Evolutionary conservation across 108 stramenopile species (phyloP), one percentile per base, ranked within the genome.

Genomic region (Skeletonema costatum): DNA sequence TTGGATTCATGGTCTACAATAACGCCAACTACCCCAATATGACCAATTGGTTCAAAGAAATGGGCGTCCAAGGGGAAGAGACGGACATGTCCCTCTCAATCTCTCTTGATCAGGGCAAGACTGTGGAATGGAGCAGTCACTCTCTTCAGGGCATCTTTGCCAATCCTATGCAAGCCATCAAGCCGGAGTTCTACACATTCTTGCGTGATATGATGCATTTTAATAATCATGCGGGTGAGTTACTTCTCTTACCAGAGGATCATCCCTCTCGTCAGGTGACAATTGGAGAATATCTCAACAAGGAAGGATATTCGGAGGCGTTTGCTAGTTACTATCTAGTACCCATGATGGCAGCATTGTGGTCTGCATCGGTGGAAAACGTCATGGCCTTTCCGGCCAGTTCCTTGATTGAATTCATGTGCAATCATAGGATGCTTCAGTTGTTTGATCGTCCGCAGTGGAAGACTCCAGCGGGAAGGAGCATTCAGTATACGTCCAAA

Each of bases 1-100:
- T 89, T 36, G 98, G 98, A 0, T 99, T 99, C 86, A 98, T 98
- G 97, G 99, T 99, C 21, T 98, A 90, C 84, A 99, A 99, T 67
- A 62, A 85, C 13, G 74, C 64, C 35, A 99, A 98, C 66, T 99
- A 99, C 87, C 99, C 98, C 65, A 96, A 98, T 75, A 86, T 99
- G 92, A 87, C 89, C 29, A 41, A 65, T 4, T 92, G 98, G 84
- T 98, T 99, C 69, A 83, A 88, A 8, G 71, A 78, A 41, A 83
- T 99, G 9, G 87, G 86, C 46, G 90, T 98, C 29, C 35, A 65
- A 48, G 69, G 73, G 16, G 94, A 95, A 74, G 77, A 86, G 9
- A 81, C 85, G 48, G 93, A 96, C 81, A 98, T 97, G 97, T 85
- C 86, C 59, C 90, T 99, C 64, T 85, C 88, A 61, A 92, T 98